A percentile compares a stretch with the other conserved stretches of the same genome.
Evolutionary conservation across 768 basidiomycete species (phyloP).

Genomic region (Termitomyces sp.): DNA sequence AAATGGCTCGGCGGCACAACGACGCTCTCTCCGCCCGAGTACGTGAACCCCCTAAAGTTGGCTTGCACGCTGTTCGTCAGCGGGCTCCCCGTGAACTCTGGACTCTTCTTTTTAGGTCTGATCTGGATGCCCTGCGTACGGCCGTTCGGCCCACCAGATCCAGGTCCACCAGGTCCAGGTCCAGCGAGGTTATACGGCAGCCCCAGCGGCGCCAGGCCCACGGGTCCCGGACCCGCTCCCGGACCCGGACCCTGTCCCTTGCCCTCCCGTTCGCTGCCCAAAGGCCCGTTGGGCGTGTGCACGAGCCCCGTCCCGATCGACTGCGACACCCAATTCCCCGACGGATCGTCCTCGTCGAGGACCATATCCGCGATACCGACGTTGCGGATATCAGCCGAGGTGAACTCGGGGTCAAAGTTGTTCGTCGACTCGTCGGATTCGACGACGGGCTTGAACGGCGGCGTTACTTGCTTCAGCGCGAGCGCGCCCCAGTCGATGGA

Average conservation of each 20-base stretch:
- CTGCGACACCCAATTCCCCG: constrained; percentile 61
- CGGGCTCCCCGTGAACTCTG: constrained; percentile 51
- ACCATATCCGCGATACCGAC: constrained; percentile 53
- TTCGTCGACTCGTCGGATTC: constrained; percentile 98
- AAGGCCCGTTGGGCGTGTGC: constrained; percentile 73
- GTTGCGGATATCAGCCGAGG: constrained; percentile 81
- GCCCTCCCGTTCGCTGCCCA: constrained; percentile 52
- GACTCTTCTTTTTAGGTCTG: constrained; percentile 41
- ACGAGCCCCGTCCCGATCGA: constrained; percentile 32
- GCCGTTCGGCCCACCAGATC: background rate
- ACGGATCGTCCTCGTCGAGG: constrained; percentile 60
- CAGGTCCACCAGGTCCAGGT: too few relatives aligned
- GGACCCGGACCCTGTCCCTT: background rate
- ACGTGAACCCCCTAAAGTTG: constrained; percentile 94
- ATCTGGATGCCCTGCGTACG: constrained; percentile 47
- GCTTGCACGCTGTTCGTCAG: constrained; percentile 92
- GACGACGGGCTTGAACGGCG: constrained; percentile 96
- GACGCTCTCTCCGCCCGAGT: constrained; percentile 70
- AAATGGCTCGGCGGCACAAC: constrained; percentile 36
- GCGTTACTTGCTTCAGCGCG: constrained; percentile 82
- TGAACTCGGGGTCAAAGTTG: constrained; percentile 99
- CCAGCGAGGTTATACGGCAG: constrained; percentile 16
- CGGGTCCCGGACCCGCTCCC: too few relatives aligned
- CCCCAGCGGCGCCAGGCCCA: too few relatives aligned
- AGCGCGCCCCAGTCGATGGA: constrained; percentile 90